Conservation (phyloP, 176 grass and related monocot species). For the Lolium rigidum region DNA sequence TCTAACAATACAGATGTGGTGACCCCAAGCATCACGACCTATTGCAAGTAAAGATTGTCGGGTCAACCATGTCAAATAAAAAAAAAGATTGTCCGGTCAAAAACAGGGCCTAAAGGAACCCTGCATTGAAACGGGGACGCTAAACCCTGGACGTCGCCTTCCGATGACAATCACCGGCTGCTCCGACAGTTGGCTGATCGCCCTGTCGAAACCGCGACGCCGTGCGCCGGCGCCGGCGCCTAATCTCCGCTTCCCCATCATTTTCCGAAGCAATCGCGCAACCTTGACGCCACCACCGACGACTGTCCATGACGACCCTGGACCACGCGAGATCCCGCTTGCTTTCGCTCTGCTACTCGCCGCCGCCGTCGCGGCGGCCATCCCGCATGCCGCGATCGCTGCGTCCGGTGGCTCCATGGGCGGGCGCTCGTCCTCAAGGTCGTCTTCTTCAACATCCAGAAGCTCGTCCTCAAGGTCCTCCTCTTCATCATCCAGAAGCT, state of each 20-base stretch:
- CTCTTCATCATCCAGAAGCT: not conserved
- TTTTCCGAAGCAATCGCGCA: not conserved
- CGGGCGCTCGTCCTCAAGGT: slow-evolving; percentile 23
- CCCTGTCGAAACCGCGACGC: not conserved
- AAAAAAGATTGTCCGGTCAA: too few species aligned
- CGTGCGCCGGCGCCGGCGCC: not conserved
- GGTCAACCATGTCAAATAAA: too few species aligned
- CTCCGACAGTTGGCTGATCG: too few species aligned
- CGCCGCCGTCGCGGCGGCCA: not conserved
- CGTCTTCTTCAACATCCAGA: too few species aligned
- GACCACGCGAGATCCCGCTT: not conserved
- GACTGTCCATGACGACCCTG: not conserved
- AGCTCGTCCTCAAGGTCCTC: not conserved
- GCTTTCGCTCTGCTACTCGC: not conserved
- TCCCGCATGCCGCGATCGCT: slow-evolving; percentile 16
- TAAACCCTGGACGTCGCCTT: not conserved
- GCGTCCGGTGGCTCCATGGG: slow-evolving; percentile 45
- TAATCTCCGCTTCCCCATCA: not conserved
- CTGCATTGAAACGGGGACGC: not conserved
- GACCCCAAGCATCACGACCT: too few species aligned
- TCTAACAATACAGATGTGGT: too few species aligned
- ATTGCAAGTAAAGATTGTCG: too few species aligned
- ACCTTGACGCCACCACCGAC: not conserved
- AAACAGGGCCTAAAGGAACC: too few species aligned
- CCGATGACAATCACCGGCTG: not conserved